These are phyloP conservation scores for Curvularia spicifera DNA, from an alignment of 2,329 filamentous ascomycete genomes.

Conservation along the genomic window DNA sequence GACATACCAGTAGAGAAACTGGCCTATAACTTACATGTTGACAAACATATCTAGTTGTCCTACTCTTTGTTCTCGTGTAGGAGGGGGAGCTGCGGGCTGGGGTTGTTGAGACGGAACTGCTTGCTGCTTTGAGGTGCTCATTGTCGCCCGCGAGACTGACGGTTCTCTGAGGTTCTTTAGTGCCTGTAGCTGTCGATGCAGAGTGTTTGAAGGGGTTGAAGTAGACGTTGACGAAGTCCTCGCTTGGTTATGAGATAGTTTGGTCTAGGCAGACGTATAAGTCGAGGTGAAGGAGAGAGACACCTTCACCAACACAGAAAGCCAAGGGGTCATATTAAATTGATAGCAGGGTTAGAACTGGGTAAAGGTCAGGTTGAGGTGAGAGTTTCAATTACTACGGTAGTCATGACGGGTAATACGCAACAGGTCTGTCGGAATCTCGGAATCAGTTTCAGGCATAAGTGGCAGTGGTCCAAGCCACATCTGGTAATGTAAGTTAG, in stretches of 20 bases:
- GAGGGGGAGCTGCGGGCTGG: not conserved
- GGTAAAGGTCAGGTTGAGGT: not conserved
- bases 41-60: slow-evolving; percentile 10
- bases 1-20: fast-evolving
- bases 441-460: not conserved
- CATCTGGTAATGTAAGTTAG: not conserved
- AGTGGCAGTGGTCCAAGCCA: not conserved
- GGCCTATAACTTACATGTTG: slow-evolving; percentile 7
- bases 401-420: not conserved
- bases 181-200: not conserved
- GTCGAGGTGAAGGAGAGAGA: not conserved
- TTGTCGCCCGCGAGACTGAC: not conserved
- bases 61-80: not conserved
- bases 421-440: not conserved
- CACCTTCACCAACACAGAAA: too few species aligned
- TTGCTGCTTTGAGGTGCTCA: not conserved
- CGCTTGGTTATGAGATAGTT: not conserved
- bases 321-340: too few species aligned
- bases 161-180: too few species aligned
- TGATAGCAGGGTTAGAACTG: not conserved
- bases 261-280: not conserved
- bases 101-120: not conserved
- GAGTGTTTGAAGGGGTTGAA: not conserved
- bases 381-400: not conserved
- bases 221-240: not conserved